Conservation (phyloP, 2,329 filamentous ascomycete species). For the Cladosporium halotolerans region DNA sequence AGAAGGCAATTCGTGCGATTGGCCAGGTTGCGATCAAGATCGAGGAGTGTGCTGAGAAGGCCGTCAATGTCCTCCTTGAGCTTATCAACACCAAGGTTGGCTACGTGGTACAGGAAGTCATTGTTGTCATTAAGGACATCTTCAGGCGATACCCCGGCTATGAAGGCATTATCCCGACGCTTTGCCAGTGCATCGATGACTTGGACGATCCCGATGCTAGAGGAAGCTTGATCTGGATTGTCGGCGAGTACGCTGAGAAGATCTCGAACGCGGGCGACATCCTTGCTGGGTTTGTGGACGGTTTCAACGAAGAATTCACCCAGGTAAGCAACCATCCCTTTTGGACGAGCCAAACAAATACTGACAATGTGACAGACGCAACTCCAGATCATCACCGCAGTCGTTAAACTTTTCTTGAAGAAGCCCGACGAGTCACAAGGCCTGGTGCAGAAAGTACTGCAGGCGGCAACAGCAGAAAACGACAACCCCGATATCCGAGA, state of each 20-base stretch:
- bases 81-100: conserved; percentile 97
- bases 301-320: conserved; percentile 92
- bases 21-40: conserved; percentile 99
- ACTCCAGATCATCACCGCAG: conserved; percentile 91
- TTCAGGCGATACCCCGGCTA: conserved; percentile 96
- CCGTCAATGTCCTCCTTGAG: conserved; percentile 87
- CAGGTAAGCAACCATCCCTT: conserved; percentile 52
- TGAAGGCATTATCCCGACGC: conserved; percentile 91
- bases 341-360: neutral
- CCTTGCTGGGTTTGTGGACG: conserved; percentile 81
- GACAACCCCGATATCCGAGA: conserved; percentile 98
- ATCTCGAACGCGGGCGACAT: conserved; percentile 98
- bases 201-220: conserved; percentile 88
- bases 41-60: conserved; percentile 88
- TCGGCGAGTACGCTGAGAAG: conserved; percentile 98
- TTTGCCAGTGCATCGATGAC: conserved; percentile 96
- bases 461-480: conserved; percentile 85
- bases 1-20: conserved; percentile 89
- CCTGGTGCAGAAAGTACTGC: conserved; percentile 88
- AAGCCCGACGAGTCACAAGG: conserved; percentile 88
- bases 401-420: conserved; percentile 96
- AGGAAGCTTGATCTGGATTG: conserved; percentile 94
- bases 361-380: conserved; percentile 60
- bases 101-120: conserved; percentile 96
- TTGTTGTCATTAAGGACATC: conserved; percentile 99